These are phyloP conservation scores for Trichoderma aggressivum DNA, from an alignment of 2,329 filamentous ascomycete genomes.

Conservation along the genomic window DNA sequence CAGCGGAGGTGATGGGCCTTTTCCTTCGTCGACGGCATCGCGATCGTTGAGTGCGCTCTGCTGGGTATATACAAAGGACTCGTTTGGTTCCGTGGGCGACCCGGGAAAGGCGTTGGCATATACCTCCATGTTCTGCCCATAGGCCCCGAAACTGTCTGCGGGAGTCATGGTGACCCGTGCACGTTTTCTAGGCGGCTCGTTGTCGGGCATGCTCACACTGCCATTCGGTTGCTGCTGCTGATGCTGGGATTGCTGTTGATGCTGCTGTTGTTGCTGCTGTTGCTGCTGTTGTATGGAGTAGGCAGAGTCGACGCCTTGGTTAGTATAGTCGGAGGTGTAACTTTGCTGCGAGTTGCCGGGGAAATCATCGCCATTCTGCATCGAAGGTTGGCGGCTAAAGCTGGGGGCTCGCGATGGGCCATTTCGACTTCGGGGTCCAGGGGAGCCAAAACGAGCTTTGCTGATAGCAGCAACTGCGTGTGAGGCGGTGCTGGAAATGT, in stretches of 20 bases:
- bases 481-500: slow-evolving; percentile 89
- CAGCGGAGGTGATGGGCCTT: slow-evolving; percentile 62
- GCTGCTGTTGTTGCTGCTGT: neutral
- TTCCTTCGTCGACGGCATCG: slow-evolving; percentile 47
- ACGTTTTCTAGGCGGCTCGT: slow-evolving; percentile 80
- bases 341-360: slow-evolving; percentile 81
- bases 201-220: slow-evolving; percentile 47
- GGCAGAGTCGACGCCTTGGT: slow-evolving; percentile 58
- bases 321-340: slow-evolving; percentile 71
- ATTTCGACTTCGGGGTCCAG: slow-evolving; percentile 63
- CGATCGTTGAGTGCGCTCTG: slow-evolving; percentile 46
- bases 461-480: slow-evolving; percentile 94
- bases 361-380: slow-evolving; percentile 66
- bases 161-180: slow-evolving; percentile 56
- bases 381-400: slow-evolving; percentile 68
- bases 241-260: slow-evolving; percentile 26
- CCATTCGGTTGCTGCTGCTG: slow-evolving; percentile 33
- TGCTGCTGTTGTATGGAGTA: slow-evolving; percentile 56
- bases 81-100: slow-evolving; percentile 76
- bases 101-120: slow-evolving; percentile 53
- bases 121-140: slow-evolving; percentile 46
- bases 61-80: slow-evolving; percentile 68
- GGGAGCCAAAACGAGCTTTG: slow-evolving; percentile 91
- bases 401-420: slow-evolving; percentile 64
- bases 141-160: slow-evolving; percentile 56